Conservation (phyloP, 1,139 yeast species). For the Scheffersomyces cryptocercus region DNA sequence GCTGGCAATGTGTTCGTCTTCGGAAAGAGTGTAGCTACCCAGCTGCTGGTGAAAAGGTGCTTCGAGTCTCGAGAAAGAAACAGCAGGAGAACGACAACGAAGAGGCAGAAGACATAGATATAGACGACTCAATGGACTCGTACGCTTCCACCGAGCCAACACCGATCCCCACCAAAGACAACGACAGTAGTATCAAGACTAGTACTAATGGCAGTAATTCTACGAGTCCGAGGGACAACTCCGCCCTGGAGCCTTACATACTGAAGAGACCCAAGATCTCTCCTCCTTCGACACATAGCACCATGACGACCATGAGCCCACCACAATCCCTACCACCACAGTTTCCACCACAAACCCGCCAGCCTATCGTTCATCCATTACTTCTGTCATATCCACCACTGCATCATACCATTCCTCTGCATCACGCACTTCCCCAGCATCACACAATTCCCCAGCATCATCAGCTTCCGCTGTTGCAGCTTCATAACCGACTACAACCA, state of each 20-base stretch:
- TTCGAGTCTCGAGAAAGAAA: slow-evolving; percentile 13
- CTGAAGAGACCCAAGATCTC: slow-evolving; percentile 1
- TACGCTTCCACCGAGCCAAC: not conserved
- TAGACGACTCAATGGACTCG: not conserved
- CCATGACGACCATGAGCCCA: no score
- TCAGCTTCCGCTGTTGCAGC: no score
- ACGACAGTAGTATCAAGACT: not conserved
- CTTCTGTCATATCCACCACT: no score
- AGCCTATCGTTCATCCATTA: no score
- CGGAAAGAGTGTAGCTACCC: slow-evolving; percentile 24
- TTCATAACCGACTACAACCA: no score
- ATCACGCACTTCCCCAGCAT: no score
- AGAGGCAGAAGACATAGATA: not conserved
- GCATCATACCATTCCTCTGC: no score
- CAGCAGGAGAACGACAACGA: not conserved
- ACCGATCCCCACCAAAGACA: not conserved
- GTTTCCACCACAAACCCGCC: no score
- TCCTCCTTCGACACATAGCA: no score
- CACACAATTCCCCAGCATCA: no score
- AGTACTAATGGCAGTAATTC: not conserved
- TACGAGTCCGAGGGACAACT: not conserved
- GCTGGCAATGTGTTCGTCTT: slow-evolving; percentile 27
- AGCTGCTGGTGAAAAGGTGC: slow-evolving; percentile 17
- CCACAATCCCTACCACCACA: no score
- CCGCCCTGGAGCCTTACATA: slow-evolving; percentile 1